These are phyloP conservation scores for Candida cerambycidarum DNA, from an alignment of 805 yeast species.

Conservation along the genomic window DNA sequence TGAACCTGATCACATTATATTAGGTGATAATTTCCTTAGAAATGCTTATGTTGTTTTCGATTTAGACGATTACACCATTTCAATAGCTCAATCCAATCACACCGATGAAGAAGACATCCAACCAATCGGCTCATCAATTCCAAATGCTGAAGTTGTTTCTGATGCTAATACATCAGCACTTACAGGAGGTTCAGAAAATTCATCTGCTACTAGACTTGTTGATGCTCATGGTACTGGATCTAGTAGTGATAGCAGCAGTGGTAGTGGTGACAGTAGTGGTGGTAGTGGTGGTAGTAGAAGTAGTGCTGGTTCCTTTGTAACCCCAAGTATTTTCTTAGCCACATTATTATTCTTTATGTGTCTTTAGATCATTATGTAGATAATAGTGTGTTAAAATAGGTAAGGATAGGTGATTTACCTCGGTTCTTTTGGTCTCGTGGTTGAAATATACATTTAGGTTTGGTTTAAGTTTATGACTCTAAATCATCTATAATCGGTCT, in stretches of 20 bases:
- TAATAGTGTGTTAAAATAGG: too few relatives aligned
- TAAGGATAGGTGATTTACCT: too few relatives aligned
- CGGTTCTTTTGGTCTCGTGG: too few relatives aligned
- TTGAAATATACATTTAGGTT: too few relatives aligned
- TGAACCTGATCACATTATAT: conserved; percentile 27
- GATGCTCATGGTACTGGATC: conserved; percentile 2
- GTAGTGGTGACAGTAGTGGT: not conserved
- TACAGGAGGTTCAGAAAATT: not conserved
- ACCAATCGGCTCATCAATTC: conserved; percentile 33
- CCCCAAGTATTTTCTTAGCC: conserved; percentile 1
- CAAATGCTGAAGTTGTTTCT: conserved; percentile 38
- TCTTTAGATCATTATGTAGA: too few relatives aligned
- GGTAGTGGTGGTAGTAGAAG: too few relatives aligned
- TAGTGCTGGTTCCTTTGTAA: not conserved
- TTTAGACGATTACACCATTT: conserved; percentile 54
- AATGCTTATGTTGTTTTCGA: conserved; percentile 67
- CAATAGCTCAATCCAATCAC: conserved; percentile 44
- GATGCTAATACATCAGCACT: conserved; percentile 45
- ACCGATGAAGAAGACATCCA: conserved; percentile 39
- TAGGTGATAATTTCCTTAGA: conserved; percentile 69
- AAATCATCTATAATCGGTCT: too few relatives aligned
- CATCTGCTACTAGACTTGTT: not conserved
- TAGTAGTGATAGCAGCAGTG: not conserved
- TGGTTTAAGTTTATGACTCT: too few relatives aligned
- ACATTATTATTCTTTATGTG: not conserved